Conservation (phyloP, 1,284 basidiomycete species). For the Hemileia vastatrix region DNA sequence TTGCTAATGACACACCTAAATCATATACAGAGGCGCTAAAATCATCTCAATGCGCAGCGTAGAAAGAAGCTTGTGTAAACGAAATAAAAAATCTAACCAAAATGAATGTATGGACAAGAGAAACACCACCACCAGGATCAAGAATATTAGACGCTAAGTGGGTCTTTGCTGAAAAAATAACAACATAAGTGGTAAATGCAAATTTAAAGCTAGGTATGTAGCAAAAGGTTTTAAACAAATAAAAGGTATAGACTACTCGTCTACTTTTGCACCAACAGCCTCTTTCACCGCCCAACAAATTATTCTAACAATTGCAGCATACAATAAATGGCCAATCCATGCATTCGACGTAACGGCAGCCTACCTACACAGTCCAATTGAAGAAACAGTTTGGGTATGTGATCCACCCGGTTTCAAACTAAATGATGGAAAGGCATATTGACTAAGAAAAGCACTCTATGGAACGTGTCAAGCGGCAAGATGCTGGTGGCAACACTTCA, state of each 20-base stretch:
- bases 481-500: no score
- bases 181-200: background rate
- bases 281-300: background rate
- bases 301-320: background rate
- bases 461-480: no score
- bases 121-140: background rate
- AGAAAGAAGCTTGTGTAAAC: background rate
- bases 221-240: slow-evolving; percentile 5
- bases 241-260: background rate
- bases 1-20: no score
- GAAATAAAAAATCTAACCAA: background rate
- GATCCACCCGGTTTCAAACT: background rate
- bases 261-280: background rate
- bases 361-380: background rate
- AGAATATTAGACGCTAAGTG: background rate
- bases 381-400: background rate
- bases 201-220: background rate
- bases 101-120: slow-evolving; percentile 1
- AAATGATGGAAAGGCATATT: no score
- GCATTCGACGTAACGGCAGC: slow-evolving; percentile 4
- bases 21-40: slow-evolving; percentile 2
- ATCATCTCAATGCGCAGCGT: background rate
- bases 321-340: background rate
- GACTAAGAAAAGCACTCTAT: no score
- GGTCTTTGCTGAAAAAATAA: background rate